A percentile compares a stretch with the other conserved stretches of the same genome.
Conservation (phyloP, 371 early-diverging fungal species). For the Actinomortierella wolfii region DNA sequence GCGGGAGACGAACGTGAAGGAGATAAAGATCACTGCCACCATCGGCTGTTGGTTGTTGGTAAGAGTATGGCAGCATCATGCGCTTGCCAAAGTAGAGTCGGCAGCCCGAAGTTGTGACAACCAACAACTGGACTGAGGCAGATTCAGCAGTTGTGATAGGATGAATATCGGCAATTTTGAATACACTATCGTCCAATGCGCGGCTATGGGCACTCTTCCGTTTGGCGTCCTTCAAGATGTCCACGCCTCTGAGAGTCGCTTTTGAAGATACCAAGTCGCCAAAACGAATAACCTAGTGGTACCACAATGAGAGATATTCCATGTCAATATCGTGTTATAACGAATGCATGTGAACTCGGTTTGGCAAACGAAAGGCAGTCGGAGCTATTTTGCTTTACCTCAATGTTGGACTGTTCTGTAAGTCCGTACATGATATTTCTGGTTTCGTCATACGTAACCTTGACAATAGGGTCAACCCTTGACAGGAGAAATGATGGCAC, state of each 20-base stretch:
- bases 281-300: constrained; percentile 21
- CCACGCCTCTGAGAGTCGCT: constrained; percentile 17
- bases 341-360: constrained; percentile 4
- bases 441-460: constrained; percentile 70
- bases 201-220: constrained; percentile 42
- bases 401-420: constrained; percentile 67
- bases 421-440: constrained; percentile 76
- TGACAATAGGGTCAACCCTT: constrained; percentile 50
- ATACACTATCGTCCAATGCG: constrained; percentile 29
- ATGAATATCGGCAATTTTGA: constrained; percentile 43
- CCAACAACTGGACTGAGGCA: constrained; percentile 26
- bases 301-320: neutral
- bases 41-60: constrained; percentile 19
- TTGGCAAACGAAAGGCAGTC: neutral
- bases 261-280: constrained; percentile 8
- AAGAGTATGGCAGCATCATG: constrained; percentile 17
- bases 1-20: constrained; percentile 74
- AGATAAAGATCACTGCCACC: constrained; percentile 65
- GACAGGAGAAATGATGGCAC: constrained; percentile 45
- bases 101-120: constrained; percentile 53
- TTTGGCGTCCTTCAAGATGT: constrained; percentile 31
- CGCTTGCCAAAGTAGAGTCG: constrained; percentile 77
- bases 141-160: constrained; percentile 31
- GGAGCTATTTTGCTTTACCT: constrained; percentile 48
- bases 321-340: neutral